Conservation (phyloP, 495 filamentous ascomycete species). For the Xylaria telfairii region DNA sequence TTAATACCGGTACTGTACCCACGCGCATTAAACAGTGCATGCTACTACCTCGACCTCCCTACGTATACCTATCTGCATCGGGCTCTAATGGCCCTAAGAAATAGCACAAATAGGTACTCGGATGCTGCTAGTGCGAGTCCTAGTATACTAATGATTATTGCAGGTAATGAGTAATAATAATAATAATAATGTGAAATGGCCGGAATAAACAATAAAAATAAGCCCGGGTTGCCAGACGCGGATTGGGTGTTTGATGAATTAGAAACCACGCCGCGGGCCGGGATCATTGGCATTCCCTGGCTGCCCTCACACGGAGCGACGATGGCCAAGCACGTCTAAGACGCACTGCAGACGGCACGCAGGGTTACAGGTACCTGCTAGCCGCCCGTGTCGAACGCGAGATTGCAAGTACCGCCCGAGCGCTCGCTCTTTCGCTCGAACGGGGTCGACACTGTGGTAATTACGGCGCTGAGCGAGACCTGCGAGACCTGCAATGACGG, state of each 20-base stretch:
- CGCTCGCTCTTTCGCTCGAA: slow-evolving; percentile 15
- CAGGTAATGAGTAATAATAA: neutral
- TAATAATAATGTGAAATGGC: slow-evolving; percentile 9
- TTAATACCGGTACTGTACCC: slow-evolving; percentile 18
- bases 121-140: slow-evolving; percentile 8
- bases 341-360: slow-evolving; percentile 11
- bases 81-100: neutral
- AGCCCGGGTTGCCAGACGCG: slow-evolving; percentile 11
- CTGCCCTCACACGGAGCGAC: slow-evolving; percentile 12
- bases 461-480: slow-evolving; percentile 27
- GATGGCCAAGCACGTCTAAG: slow-evolving; percentile 14
- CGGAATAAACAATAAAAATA: slow-evolving; percentile 22
- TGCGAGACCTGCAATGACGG: slow-evolving; percentile 20
- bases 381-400: slow-evolving; percentile 12
- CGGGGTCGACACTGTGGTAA: slow-evolving; percentile 22
- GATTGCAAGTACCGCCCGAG: slow-evolving; percentile 19
- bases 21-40: slow-evolving; percentile 23
- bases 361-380: slow-evolving; percentile 19
- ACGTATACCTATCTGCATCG: slow-evolving; percentile 4
- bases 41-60: no score
- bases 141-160: no score
- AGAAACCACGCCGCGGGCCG: slow-evolving; percentile 13
- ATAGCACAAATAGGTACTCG: neutral
- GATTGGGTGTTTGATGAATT: slow-evolving; percentile 20
- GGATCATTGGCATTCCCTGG: slow-evolving; percentile 15